These are phyloP conservation scores for Schizosaccharomyces japonicus DNA, from an alignment of 805 yeast genomes.

Conservation along the genomic window DNA sequence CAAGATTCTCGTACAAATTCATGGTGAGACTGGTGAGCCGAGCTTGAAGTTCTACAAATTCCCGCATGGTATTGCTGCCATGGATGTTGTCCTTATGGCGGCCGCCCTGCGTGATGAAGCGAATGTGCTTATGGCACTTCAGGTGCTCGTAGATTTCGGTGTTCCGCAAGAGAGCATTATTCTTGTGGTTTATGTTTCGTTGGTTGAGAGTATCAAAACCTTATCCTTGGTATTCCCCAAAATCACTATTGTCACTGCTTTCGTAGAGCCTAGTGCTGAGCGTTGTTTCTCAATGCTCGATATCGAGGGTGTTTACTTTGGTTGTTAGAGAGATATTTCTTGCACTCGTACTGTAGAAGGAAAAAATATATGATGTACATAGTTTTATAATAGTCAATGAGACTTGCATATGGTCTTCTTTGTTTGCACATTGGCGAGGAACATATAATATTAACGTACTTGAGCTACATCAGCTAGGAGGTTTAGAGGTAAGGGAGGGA, in stretches of 20 bases:
- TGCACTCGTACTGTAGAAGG: no score
- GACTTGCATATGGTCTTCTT: no score
- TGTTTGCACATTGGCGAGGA: no score
- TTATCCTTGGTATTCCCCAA: conserved; percentile 49
- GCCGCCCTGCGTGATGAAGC: conserved; percentile 83
- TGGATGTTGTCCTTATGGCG: conserved; percentile 41
- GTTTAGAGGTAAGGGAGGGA: no score
- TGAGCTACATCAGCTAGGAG: no score
- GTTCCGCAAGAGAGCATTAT: conserved; percentile 37
- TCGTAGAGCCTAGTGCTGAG: background rate
- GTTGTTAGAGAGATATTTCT: background rate
- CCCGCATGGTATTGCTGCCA: conserved; percentile 21
- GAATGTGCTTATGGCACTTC: conserved; percentile 82
- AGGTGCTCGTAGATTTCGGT: conserved; percentile 63
- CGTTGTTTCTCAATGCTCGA: background rate
- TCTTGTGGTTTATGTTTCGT: conserved; percentile 44
- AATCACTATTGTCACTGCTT: conserved; percentile 17
- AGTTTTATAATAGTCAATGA: no score
- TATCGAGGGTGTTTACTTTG: background rate
- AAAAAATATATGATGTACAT: no score
- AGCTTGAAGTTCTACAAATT: conserved; percentile 61
- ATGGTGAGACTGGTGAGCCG: conserved; percentile 79
- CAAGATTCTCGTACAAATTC: conserved; percentile 66
- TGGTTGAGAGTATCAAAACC: conserved; percentile 55
- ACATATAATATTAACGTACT: no score